Conservation (phyloP, 2,329 filamentous ascomycete genomes). For the Neonectria coccinea region DNA sequence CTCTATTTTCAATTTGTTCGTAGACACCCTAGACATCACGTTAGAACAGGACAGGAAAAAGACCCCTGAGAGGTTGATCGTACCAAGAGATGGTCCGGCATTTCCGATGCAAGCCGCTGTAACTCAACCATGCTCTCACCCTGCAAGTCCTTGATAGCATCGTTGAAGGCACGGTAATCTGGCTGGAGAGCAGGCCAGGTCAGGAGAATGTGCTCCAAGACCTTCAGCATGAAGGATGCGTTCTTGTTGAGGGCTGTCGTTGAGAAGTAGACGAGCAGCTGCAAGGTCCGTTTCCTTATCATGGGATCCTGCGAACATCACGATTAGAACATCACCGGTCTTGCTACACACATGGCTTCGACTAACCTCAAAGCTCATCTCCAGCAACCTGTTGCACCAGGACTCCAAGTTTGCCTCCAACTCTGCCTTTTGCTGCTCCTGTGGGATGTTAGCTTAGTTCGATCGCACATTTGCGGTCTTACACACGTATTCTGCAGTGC, state of each 20-base stretch:
- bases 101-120: conserved; percentile 87
- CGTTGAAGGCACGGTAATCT: conserved; percentile 79
- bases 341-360: not conserved
- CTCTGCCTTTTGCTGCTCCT: conserved; percentile 64
- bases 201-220: conserved; percentile 90
- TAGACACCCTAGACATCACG: conserved; percentile 74
- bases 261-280: conserved; percentile 86
- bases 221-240: conserved; percentile 84
- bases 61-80: conserved; percentile 41
- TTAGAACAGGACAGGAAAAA: conserved; percentile 14
- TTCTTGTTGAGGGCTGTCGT: conserved; percentile 83
- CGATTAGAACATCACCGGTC: not conserved
- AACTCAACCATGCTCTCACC: conserved; percentile 87
- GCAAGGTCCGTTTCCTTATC: conserved; percentile 83
- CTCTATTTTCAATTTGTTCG: conserved; percentile 84
- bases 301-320: conserved; percentile 73
- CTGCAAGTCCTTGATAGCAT: conserved; percentile 91
- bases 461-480: not conserved
- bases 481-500: conserved; percentile 48
- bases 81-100: conserved; percentile 88
- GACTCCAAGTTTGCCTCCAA: conserved; percentile 74
- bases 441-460: conserved; percentile 34
- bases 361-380: conserved; percentile 74
- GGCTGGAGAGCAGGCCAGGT: conserved; percentile 81
- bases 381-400: conserved; percentile 79